A percentile compares a stretch with the other conserved stretches of the same genome.
phyloP scores from a whole-genome alignment of 73 alveolate species.

The Breviolum minutum region DNA sequence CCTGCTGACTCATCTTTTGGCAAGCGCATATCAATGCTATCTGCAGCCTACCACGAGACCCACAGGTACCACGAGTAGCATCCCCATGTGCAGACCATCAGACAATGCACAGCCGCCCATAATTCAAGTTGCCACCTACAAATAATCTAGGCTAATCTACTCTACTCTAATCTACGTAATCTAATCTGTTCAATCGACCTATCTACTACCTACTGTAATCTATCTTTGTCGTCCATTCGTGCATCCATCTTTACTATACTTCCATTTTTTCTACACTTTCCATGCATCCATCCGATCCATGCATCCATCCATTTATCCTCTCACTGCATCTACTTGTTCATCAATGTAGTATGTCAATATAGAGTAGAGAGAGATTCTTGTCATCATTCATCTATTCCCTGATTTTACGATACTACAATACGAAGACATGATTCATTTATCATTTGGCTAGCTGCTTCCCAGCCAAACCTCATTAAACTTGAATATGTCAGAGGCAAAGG shows the following conservation, averaged over 20 bases:
- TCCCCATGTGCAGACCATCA: neutral
- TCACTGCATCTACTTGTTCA: too few species aligned
- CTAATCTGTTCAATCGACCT: too few species aligned
- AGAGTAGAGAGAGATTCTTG: neutral
- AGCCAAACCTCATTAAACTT: constrained; percentile 61
- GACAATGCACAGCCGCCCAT: neutral
- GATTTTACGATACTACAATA: too few species aligned
- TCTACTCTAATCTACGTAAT: too few species aligned
- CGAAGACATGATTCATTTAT: too few species aligned
- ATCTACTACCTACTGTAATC: too few species aligned
- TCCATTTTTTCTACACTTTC: too few species aligned
- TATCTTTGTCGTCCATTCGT: too few species aligned
- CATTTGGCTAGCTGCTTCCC: neutral
- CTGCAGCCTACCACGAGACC: constrained; percentile 57
- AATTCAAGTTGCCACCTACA: neutral
- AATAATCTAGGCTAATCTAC: too few species aligned
- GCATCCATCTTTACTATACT: too few species aligned
- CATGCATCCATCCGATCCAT: too few species aligned
- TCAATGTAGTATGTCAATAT: neutral
- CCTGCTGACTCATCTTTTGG: constrained; percentile 93
- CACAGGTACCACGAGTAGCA: neutral
- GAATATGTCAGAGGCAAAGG: constrained; percentile 81
- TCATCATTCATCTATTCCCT: neutral
- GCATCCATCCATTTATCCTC: too few species aligned
- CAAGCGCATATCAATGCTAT: constrained; percentile 94